These are phyloP conservation scores for Kregervanrija fluxuum DNA, from an alignment of 805 yeast species.

Conservation along the genomic window DNA sequence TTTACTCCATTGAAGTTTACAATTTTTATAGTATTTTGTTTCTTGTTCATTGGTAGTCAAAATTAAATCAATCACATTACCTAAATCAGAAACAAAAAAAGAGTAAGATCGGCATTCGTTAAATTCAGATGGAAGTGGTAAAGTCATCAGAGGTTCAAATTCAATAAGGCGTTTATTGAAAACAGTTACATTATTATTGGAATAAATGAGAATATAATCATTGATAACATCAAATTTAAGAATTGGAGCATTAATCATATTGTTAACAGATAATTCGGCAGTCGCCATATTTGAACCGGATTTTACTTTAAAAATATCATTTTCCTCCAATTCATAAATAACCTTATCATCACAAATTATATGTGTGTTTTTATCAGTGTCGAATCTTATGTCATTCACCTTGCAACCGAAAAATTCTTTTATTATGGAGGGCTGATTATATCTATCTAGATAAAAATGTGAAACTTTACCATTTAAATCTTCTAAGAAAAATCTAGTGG, in stretches of 20 bases:
- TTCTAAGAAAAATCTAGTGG: conserved; percentile 1
- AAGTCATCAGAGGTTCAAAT: conserved; percentile 1
- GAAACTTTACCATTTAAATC: not conserved
- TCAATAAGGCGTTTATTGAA: conserved; percentile 15
- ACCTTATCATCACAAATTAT: conserved; percentile 6
- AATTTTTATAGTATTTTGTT: conserved; percentile 16
- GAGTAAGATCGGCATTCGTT: conserved; percentile 12
- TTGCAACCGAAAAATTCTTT: conserved; percentile 3
- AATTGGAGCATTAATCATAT: not conserved
- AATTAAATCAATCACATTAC: conserved; percentile 8
- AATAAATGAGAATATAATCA: conserved; percentile 1
- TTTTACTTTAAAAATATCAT: not conserved
- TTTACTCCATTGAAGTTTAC: conserved; percentile 31
- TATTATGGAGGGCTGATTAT: not conserved
- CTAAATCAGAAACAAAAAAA: conserved; percentile 5
- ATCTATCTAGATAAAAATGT: not conserved
- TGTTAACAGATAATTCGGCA: conserved; percentile 5
- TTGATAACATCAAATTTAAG: conserved; percentile 1
- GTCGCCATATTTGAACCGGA: not conserved
- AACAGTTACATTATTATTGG: conserved; percentile 9
- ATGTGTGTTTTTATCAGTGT: not conserved
- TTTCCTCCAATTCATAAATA: conserved; percentile 4
- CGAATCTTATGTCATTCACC: conserved; percentile 1
- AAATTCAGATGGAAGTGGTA: conserved; percentile 12
- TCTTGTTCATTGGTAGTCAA: conserved; percentile 10